A percentile compares a stretch with the other conserved stretches of the same genome.
Evolutionary conservation across 805 yeast species (phyloP).

Genomic region (Myxozyma nipponensis): DNA sequence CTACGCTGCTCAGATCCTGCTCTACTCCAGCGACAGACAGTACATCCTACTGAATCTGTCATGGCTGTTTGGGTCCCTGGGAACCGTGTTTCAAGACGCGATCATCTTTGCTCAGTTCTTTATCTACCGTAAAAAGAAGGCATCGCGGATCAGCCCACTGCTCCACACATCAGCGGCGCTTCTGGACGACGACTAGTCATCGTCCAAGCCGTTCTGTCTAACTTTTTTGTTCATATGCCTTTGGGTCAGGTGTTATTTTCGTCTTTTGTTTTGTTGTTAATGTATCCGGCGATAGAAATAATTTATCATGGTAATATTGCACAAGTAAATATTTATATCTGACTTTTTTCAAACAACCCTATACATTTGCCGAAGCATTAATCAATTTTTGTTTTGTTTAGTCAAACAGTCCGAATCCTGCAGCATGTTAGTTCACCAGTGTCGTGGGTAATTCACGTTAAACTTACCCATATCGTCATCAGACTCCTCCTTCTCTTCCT

Average conservation of each 20-base stretch:
- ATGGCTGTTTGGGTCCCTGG: conserved; percentile 76
- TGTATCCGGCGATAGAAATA: too few species aligned
- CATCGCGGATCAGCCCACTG: not conserved
- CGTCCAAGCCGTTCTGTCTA: not conserved
- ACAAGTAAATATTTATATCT: not conserved
- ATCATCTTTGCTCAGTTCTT: conserved; percentile 66
- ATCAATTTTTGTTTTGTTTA: conserved; percentile 38
- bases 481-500: conserved; percentile 31
- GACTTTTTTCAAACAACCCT: not conserved
- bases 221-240: too few species aligned
- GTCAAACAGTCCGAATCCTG: conserved; percentile 59
- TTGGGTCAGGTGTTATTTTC: too few species aligned
- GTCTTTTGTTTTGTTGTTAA: too few species aligned
- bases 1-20: conserved; percentile 67
- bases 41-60: conserved; percentile 62
- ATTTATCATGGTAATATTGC: not conserved
- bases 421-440: conserved; percentile 5
- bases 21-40: conserved; percentile 57
- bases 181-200: too few species aligned
- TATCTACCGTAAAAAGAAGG: conserved; percentile 43
- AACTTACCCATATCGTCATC: conserved; percentile 72
- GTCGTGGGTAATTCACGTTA: too few species aligned
- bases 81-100: conserved; percentile 68
- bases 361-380: not conserved
- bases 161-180: not conserved